Base-by-base conservation (phyloP, 2,329 filamentous ascomycete genomes). In the Penicillium sp. region DNA sequence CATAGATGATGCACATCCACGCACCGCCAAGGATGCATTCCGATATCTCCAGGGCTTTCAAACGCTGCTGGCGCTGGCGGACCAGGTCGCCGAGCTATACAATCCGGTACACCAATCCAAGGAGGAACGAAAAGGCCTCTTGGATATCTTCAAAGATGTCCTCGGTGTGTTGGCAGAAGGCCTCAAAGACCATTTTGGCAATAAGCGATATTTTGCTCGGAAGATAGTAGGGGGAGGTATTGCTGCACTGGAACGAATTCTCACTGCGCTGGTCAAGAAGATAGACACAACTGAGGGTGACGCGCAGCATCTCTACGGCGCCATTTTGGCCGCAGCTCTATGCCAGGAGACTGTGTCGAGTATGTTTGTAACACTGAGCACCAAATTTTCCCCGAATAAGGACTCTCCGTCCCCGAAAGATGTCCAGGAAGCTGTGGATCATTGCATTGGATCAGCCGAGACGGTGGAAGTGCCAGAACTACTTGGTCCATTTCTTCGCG, bases 141-240 rank as follows among this genome's bases (percentile, higher is more conserved):
- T 91, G 66, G 82, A 82, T 9, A 82, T 88, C n/a, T 78, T 94
- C 37, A 85, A 75, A 58, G 76, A 79, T 60, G 63, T 69, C 19
- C 59, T 78, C 55, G 71, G 85, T 31, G 84, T 94, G 14, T 76
- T 97, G 28, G 87, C 89, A 1, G 87, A 88, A 45, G 86, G 86
- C 14, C 82, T 99, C 61, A 84, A 85, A 51, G 85, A 86, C 43
- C 91, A 97, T 72, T 82, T 88, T 44, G 93, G 92, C 19, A 99
- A 97, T 74, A 84, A 88, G 67, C 85, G 89, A 64, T 97, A 93
- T 77, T 97, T 97, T 71, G 84, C 85, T 56, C 87, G 86, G 62
- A 82, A 85, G 62, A 85, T 95, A 30, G 84, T 89, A 56, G 86
- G 84, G 22, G 89, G 87, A 54, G 91, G 93, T 4, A 96, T 91